Conservation (phyloP, 495 filamentous ascomycete genomes). For the Tuber indicum region DNA sequence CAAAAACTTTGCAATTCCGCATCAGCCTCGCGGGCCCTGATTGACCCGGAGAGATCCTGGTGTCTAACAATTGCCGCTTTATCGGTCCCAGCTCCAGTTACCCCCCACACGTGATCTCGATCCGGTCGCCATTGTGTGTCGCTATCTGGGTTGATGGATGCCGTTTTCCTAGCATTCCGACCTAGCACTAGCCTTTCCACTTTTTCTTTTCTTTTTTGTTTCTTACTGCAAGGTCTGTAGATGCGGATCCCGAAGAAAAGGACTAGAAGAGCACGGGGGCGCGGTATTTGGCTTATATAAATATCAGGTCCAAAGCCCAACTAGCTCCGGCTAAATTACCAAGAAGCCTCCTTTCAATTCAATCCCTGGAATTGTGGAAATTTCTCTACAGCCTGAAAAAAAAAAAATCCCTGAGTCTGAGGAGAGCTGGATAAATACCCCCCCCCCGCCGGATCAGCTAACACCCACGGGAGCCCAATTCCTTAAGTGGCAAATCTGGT, state of each 20-base stretch:
- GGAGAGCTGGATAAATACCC: background rate
- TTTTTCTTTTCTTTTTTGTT: background rate
- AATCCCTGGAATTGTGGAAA: background rate
- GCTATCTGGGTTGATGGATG: background rate
- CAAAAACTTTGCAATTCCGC: constrained; percentile 64
- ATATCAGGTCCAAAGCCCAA: background rate
- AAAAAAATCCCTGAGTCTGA: background rate
- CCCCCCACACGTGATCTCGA: constrained; percentile 15
- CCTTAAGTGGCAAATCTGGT: background rate
- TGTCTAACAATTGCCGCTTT: constrained; percentile 54
- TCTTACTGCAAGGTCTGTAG: background rate
- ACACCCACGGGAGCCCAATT: background rate
- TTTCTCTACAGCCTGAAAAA: background rate
- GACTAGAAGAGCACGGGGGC: background rate
- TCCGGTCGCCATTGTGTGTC: background rate
- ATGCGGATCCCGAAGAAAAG: background rate
- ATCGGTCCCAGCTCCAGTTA: constrained; percentile 21
- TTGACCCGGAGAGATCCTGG: constrained; percentile 55
- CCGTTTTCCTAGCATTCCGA: background rate
- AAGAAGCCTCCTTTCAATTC: background rate
- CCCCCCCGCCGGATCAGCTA: background rate
- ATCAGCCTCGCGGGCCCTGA: constrained; percentile 60
- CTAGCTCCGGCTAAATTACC: background rate
- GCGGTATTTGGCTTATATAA: background rate
- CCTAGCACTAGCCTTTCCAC: background rate